These are phyloP conservation scores for Echeveria elegans DNA, from an alignment of 164 flowering plant genomes.

Conservation along the genomic window DNA sequence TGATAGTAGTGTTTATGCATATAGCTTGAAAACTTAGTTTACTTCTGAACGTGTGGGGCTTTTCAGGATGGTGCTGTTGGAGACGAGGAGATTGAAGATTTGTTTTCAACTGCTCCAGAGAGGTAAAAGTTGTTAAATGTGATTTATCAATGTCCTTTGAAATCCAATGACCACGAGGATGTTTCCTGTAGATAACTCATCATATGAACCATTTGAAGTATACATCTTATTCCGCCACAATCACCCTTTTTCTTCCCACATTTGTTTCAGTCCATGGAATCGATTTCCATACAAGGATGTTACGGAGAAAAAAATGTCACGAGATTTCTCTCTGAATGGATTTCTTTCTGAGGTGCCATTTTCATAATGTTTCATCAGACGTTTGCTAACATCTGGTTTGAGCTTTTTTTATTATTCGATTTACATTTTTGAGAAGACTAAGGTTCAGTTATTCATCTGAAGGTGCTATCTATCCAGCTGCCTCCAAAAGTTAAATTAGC, in stretches of 20 bases:
- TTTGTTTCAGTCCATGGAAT: conserved; percentile 26
- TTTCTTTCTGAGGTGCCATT: conserved; percentile 25
- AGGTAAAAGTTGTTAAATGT: conserved; percentile 23
- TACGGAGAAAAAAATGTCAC: conserved; percentile 20
- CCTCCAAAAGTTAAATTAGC: background rate
- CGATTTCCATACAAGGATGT: conserved; percentile 26
- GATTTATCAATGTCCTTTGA: background rate
- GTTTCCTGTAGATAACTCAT: background rate
- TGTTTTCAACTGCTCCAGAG: conserved; percentile 77
- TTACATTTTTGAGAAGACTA: background rate
- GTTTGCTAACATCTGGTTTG: background rate
- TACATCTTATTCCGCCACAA: too few relatives aligned
- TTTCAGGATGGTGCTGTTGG: conserved; percentile 47
- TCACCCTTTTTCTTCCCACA: background rate
- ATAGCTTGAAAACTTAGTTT: background rate
- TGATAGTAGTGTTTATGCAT: background rate
- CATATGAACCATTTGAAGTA: background rate
- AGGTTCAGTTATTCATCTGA: background rate
- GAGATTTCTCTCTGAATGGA: conserved; percentile 23
- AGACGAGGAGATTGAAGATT: conserved; percentile 41
- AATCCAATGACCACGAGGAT: background rate
- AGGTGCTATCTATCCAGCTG: background rate
- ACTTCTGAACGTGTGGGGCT: background rate
- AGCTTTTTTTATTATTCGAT: background rate
- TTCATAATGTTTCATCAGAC: background rate